Evolutionary conservation across 164 flowering plant species (phyloP), one percentile per base, ranked within the genome.

Genomic region (grape (Vitis vinifera)): DNA sequence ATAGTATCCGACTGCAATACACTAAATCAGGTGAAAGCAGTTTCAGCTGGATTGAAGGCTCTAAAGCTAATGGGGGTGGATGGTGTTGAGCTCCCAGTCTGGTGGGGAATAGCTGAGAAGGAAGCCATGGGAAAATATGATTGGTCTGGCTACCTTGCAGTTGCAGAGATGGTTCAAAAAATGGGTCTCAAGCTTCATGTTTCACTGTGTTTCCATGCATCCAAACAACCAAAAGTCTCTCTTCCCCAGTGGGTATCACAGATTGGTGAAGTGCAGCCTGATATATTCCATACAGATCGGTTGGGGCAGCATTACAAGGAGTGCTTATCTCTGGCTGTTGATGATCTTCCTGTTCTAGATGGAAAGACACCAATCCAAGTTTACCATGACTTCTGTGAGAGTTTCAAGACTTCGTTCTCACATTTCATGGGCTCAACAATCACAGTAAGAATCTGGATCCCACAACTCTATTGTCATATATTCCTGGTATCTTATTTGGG

Each of bases 91-190:
- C 73, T 95, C 51, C 93, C 99, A 0, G 74, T 95, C 10, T 95
- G 92, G 93, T 95, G 99, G 99, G 99, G 98, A 15, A 55, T 89
- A 23, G 97, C 69, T 12, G 99, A 95, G 87, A 91, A 84, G 68
- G 92, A 89, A 72, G 75, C 79, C 31, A 85, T 80, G 83, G 97
- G 97, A 50, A 77, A 84, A 31, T 90, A 90, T 63, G 80, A 93
- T 0, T 95, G 97, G 98, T 85, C 93, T 1, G 84, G 87, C 48
- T 93, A 95, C 73, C 87, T 88, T 51, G 81, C 83, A 47, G 76
- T 93, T 69, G 96, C 87, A 13, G 89, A 93, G 67, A 87, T 95
- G 91, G 92, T 91, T 66, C 83, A 82, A 65, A 87, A 83, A 51
- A 78, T 76, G 9, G 99, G 91, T 16, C 92, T 95, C 62, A 85